Conservation (phyloP, 2,329 filamentous ascomycete genomes). For the Rhinocladiella similis region DNA sequence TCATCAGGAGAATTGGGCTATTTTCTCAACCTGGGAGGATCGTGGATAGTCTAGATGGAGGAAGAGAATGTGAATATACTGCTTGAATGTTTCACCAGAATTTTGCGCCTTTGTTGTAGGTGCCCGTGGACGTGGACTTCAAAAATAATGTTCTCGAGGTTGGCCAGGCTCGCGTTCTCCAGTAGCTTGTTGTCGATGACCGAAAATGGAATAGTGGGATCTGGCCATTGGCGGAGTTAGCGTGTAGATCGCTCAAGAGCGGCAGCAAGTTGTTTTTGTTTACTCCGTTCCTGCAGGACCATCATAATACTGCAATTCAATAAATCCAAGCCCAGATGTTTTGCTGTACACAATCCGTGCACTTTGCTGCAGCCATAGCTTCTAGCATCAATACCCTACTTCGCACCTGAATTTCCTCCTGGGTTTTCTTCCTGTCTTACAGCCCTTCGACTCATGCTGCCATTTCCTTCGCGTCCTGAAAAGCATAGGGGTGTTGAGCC, state of each 20-base stretch:
- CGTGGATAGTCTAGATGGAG: background rate
- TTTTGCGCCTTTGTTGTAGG: background rate
- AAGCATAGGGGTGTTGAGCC: conserved; percentile 13
- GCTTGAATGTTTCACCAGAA: background rate
- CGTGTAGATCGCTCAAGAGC: background rate
- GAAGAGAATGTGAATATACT: background rate
- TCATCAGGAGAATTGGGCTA: conserved; percentile 7
- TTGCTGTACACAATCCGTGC: conserved; percentile 12
- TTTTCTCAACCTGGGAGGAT: background rate
- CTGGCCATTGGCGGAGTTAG: background rate
- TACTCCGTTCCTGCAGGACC: conserved; percentile 1
- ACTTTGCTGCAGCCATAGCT: conserved; percentile 17
- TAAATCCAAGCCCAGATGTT: conserved; percentile 3
- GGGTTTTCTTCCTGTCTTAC: conserved; percentile 18
- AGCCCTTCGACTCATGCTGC: conserved; percentile 15
- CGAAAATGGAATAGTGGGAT: background rate
- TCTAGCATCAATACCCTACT: conserved; percentile 23
- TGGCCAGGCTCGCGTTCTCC: background rate
- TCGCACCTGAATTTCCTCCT: conserved; percentile 17
- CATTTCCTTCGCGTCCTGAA: conserved; percentile 11
- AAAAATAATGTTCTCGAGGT: background rate
- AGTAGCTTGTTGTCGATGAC: background rate
- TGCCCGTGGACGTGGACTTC: background rate
- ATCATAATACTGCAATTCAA: conserved; percentile 7
- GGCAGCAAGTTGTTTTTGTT: conserved; percentile 2